phyloP scores from a whole-genome alignment of 441 rosid genomes.

The Eutrema salsugineum region DNA sequence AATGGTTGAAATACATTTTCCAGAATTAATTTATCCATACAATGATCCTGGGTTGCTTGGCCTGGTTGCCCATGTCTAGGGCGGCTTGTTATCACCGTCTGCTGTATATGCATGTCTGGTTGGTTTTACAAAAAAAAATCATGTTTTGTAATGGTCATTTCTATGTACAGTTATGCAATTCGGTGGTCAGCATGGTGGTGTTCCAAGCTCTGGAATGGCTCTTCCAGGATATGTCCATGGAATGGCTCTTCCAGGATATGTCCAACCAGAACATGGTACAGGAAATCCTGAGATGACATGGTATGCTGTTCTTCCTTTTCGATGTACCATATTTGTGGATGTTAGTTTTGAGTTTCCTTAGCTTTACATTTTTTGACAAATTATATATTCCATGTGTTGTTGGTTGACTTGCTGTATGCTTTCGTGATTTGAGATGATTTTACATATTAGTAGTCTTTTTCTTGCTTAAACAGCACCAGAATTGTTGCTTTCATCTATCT shows the following conservation, averaged over 20 bases:
- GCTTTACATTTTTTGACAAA: background rate
- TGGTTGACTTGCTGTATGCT: slow-evolving; percentile 7
- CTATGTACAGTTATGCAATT: slow-evolving; percentile 42
- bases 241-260: slow-evolving; percentile 99
- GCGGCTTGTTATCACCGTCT: background rate
- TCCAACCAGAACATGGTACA: slow-evolving; percentile 79
- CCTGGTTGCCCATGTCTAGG: background rate
- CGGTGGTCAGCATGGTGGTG: slow-evolving; percentile 92
- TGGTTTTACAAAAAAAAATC: background rate
- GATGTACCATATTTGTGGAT: background rate
- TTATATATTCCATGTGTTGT: background rate
- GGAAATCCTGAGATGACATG: slow-evolving; percentile 97
- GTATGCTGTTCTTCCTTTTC: slow-evolving; percentile 36
- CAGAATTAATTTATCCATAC: background rate
- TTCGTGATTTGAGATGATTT: background rate
- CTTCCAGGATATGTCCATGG: slow-evolving; percentile 98
- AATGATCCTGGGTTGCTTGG: background rate
- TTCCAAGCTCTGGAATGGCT: slow-evolving; percentile 97
- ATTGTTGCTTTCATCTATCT: background rate
- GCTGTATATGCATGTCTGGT: slow-evolving; percentile 1
- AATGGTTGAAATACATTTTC: slow-evolving; percentile 4
- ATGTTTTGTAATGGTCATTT: background rate
- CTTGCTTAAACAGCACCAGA: background rate
- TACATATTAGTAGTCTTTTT: background rate
- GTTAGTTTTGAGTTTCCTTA: background rate